Evolutionary conservation across 352 stramenopile genomes (phyloP).

Genomic region (Phytophthora cactorum): DNA sequence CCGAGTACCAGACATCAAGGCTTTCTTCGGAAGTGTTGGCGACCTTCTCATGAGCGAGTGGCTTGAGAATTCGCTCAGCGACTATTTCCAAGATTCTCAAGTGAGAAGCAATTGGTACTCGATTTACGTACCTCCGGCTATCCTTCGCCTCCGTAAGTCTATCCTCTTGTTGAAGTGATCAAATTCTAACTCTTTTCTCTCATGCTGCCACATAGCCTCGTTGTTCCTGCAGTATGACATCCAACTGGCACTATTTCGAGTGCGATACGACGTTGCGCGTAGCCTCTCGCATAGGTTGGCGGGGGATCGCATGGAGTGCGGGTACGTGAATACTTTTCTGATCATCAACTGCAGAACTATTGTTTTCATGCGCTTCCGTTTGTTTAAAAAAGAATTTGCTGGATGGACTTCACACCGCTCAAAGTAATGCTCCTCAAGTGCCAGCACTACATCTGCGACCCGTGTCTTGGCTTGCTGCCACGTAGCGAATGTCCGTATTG

Average conservation of each 20-base stretch:
- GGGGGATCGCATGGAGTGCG: conserved; percentile 36
- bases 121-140: conserved; percentile 20
- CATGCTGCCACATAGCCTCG: conserved; percentile 2
- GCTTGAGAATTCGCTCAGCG: conserved; percentile 21
- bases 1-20: conserved; percentile 8
- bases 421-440: conserved; percentile 39
- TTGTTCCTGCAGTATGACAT: conserved; percentile 29
- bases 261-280: conserved; percentile 10
- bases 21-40: conserved; percentile 21
- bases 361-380: background rate
- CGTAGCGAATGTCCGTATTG: conserved; percentile 39
- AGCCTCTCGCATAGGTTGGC: conserved; percentile 21
- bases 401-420: conserved; percentile 22
- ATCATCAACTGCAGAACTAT: background rate
- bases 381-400: conserved; percentile 30
- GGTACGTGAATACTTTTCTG: conserved; percentile 13
- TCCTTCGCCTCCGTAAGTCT: conserved; percentile 13
- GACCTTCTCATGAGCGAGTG: conserved; percentile 36
- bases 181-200: conserved; percentile 6
- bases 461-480: conserved; percentile 28
- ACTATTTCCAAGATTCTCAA: conserved; percentile 13
- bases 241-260: conserved; percentile 8
- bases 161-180: background rate
- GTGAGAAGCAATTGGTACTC: conserved; percentile 15
- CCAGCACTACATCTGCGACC: conserved; percentile 35